Evolutionary conservation across 805 yeast genomes (phyloP).

Genomic region (Wickerhamiella sorbophila): DNA sequence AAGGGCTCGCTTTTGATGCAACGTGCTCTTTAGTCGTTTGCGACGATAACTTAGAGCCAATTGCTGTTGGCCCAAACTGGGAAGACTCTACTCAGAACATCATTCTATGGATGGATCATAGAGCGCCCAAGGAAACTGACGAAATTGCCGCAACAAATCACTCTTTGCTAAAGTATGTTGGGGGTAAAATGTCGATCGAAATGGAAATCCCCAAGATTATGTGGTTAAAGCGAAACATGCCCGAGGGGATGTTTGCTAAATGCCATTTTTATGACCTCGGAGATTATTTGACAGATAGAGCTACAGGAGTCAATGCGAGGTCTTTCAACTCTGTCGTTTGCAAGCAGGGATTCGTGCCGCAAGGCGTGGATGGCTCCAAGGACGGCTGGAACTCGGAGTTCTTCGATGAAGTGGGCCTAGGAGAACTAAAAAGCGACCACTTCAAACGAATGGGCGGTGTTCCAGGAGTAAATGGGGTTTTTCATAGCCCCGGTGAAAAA

Average conservation of each 20-base stretch:
- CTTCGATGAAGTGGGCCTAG: constrained; percentile 49
- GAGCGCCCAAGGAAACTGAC: constrained; percentile 72
- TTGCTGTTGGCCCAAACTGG: constrained; percentile 89
- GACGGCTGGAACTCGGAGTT: constrained; percentile 88
- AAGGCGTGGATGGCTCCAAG: constrained; percentile 72
- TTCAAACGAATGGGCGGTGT: constrained; percentile 76
- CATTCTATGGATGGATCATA: constrained; percentile 96
- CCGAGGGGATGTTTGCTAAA: constrained; percentile 38
- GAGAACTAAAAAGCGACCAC: constrained; percentile 63
- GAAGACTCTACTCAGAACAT: constrained; percentile 59
- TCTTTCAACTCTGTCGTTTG: constrained; percentile 85
- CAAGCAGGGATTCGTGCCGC: constrained; percentile 88
- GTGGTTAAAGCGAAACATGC: constrained; percentile 84
- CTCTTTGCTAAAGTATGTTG: constrained; percentile 75
- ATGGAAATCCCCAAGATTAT: constrained; percentile 96
- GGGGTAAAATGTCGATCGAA: constrained; percentile 95
- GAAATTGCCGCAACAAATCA: constrained; percentile 70
- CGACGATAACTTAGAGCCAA: constrained; percentile 52
- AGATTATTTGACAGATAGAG: constrained; percentile 81
- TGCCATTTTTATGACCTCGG: constrained; percentile 85
- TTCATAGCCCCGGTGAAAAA: constrained; percentile 76
- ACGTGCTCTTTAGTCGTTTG: constrained; percentile 88
- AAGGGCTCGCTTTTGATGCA: constrained; percentile 93
- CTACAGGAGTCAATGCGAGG: constrained; percentile 77
- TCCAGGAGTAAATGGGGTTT: constrained; percentile 55